phyloP scores from a whole-genome alignment of 345 rosid species.

The Clausena lansium region DNA sequence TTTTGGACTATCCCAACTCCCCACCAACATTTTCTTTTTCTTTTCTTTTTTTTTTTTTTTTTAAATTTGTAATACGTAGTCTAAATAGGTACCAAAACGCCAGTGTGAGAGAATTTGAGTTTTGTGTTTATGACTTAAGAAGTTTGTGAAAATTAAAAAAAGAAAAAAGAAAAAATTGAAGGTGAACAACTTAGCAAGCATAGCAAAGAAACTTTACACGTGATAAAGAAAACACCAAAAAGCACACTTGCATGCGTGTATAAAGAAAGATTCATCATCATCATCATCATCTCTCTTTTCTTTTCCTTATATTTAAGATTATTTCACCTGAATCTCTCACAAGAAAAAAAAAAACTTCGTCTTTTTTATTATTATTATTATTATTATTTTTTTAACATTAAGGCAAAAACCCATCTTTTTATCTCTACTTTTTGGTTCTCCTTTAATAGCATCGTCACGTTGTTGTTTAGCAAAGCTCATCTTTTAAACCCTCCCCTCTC shows the following conservation, averaged over 20 bases:
- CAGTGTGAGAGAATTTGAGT: too few relatives aligned
- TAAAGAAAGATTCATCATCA: conserved; percentile 53
- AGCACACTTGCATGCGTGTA: conserved; percentile 99
- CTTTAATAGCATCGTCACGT: conserved; percentile 18
- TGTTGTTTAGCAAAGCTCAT: conserved; percentile 25
- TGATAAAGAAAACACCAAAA: conserved; percentile 86
- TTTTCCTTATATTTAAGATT: background rate
- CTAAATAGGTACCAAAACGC: background rate
- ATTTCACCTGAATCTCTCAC: conserved; percentile 17
- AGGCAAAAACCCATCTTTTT: conserved; percentile 25
- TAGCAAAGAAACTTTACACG: conserved; percentile 74
- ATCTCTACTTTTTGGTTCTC: conserved; percentile 9
- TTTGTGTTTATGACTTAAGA: too few relatives aligned
- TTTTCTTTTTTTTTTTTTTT: too few relatives aligned
- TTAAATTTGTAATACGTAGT: too few relatives aligned
- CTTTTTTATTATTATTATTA: conserved; percentile 15
- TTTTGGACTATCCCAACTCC: conserved; percentile 32
- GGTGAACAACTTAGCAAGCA: background rate
- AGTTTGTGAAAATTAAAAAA: background rate
- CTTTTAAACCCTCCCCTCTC: conserved; percentile 11
- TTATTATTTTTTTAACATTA: conserved; percentile 12
- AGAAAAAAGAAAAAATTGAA: background rate
- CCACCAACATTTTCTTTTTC: background rate
- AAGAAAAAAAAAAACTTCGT: conserved; percentile 6
- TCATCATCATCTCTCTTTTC: conserved; percentile 36